Conservation (phyloP, 257 asterid species). For the Solanum sparsipilum region DNA sequence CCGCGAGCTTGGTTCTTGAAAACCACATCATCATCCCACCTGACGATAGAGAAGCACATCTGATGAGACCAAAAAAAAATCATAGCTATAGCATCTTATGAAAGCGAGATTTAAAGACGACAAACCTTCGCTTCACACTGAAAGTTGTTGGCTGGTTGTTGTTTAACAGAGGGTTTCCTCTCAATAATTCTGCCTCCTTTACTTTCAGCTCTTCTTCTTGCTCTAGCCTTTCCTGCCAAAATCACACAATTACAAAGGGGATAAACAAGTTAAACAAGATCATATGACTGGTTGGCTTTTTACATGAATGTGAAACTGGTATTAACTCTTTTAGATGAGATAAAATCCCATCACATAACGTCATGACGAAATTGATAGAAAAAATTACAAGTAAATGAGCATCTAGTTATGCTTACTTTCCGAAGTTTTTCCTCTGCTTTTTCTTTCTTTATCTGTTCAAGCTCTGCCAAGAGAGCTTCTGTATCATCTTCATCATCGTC, state of each 20-base stretch:
- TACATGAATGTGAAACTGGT: not conserved
- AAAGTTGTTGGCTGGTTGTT: slow-evolving; percentile 46
- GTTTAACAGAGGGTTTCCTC: slow-evolving; percentile 82
- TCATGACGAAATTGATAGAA: not conserved
- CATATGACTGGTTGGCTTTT: not conserved
- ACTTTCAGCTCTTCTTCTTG: slow-evolving; percentile 81
- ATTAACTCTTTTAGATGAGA: not conserved
- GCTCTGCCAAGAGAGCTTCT: slow-evolving; percentile 93
- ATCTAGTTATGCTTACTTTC: slow-evolving; percentile 36
- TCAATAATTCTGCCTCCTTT: slow-evolving; percentile 78
- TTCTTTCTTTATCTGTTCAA: slow-evolving; percentile 83
- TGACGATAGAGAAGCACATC: slow-evolving; percentile 6
- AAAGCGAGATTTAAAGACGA: not conserved
- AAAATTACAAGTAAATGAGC: not conserved
- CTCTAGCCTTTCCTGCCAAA: slow-evolving; percentile 49
- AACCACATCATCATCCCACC: slow-evolving; percentile 99
- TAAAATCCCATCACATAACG: not conserved
- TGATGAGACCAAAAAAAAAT: not conserved
- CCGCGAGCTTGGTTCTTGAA: slow-evolving; percentile 98
- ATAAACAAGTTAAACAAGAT: not conserved
- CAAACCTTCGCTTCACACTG: slow-evolving; percentile 74
- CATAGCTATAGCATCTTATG: not conserved
- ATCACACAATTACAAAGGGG: not conserved
- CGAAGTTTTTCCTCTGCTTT: slow-evolving; percentile 79
- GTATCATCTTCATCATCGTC: slow-evolving; percentile 72